These are phyloP conservation scores for Artemisia tridentata DNA, from an alignment of 129 eudicot genomes.

Conservation along the genomic window DNA sequence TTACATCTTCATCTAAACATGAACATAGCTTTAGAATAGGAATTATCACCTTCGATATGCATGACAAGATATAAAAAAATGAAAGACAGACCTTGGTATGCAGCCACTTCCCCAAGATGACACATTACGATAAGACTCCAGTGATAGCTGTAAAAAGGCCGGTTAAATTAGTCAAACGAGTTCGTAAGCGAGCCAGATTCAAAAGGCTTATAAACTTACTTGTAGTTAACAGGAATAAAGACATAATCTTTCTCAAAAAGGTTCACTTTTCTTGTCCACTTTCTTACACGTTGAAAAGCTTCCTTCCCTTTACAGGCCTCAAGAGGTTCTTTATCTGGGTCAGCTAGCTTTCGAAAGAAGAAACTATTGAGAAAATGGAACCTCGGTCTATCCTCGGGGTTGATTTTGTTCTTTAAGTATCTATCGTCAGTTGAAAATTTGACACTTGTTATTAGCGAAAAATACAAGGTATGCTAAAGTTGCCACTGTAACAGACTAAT, in stretches of 20 bases:
- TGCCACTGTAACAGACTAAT: too few species aligned
- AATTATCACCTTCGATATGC: too few species aligned
- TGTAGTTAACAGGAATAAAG: constrained; percentile 89
- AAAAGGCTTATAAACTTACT: constrained; percentile 43
- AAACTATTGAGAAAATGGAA: constrained; percentile 89
- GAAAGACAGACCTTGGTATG: constrained; percentile 52
- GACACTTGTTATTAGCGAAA: too few species aligned
- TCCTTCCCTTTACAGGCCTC: constrained; percentile 70
- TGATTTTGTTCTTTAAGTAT: constrained; percentile 60
- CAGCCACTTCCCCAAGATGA: constrained; percentile 74
- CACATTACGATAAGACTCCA: constrained; percentile 94
- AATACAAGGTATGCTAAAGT: too few species aligned
- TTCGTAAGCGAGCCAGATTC: constrained; percentile 4
- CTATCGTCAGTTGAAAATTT: constrained; percentile 37
- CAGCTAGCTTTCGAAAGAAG: constrained; percentile 92
- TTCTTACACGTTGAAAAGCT: constrained; percentile 91
- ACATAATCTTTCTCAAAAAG: constrained; percentile 84
- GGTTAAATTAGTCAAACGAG: too few species aligned
- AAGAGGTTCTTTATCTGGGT: constrained; percentile 78
- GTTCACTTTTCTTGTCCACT: constrained; percentile 94
- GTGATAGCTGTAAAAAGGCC: constrained; percentile 56
- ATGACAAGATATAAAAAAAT: constrained; percentile 42
- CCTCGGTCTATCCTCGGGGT: constrained; percentile 50
- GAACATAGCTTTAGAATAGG: too few species aligned
- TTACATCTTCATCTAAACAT: constrained; percentile 47